Conservation (phyloP, 805 yeast species). For the Scheffersomyces ergatensis region DNA sequence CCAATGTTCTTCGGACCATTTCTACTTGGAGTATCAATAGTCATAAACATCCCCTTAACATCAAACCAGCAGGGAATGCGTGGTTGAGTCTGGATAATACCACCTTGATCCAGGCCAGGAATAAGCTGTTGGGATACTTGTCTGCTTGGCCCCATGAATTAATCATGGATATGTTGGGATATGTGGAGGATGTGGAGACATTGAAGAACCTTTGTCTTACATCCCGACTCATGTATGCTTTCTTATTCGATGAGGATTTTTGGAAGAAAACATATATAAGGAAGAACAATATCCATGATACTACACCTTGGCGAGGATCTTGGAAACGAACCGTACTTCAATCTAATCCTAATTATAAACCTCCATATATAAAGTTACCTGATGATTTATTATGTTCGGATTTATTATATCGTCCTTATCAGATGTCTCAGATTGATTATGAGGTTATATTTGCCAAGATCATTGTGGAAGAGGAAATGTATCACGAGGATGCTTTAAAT, state of each 20-base stretch:
- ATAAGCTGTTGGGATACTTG: constrained; percentile 52
- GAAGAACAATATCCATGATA: constrained; percentile 8
- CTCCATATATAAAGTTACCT: constrained; percentile 48
- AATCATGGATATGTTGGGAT: constrained; percentile 50
- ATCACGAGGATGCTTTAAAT: constrained; percentile 19
- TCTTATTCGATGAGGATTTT: constrained; percentile 69
- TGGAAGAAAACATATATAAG: constrained; percentile 65
- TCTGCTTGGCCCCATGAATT: constrained; percentile 60
- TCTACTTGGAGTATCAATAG: constrained; percentile 26
- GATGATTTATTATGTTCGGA: constrained; percentile 68
- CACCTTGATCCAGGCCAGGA: constrained; percentile 8
- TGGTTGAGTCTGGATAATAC: constrained; percentile 27
- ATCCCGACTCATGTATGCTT: constrained; percentile 71
- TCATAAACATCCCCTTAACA: constrained; percentile 64
- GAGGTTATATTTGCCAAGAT: constrained; percentile 44
- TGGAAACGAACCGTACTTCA: constrained; percentile 68
- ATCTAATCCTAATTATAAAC: constrained; percentile 22
- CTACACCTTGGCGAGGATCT: constrained; percentile 63
- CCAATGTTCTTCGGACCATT: constrained; percentile 12
- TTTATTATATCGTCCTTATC: constrained; percentile 76
- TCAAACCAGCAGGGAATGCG: constrained; percentile 74
- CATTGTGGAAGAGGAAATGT: constrained; percentile 43
- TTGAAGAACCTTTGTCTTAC: constrained; percentile 53
- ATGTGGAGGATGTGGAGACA: constrained; percentile 45
- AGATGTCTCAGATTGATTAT: constrained; percentile 72